phyloP scores from a whole-genome alignment of 345 rosid genomes.

The Citrus australasica region DNA sequence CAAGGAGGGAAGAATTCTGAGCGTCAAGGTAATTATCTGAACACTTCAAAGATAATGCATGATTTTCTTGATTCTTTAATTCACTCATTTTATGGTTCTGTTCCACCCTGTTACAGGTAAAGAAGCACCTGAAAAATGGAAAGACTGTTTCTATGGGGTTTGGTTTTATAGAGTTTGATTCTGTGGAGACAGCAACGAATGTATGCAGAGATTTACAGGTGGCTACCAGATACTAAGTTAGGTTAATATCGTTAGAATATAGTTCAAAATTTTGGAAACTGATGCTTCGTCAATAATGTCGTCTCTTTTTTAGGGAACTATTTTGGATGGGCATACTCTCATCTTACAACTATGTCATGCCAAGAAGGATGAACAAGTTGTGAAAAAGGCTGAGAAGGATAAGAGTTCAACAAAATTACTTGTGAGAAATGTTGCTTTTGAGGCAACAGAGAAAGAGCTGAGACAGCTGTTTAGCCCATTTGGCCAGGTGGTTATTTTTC shows the following conservation, averaged over 20 bases:
- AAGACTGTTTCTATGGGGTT: conserved; percentile 83
- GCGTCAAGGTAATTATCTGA: conserved; percentile 63
- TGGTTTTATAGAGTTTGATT: conserved; percentile 90
- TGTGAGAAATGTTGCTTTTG: conserved; percentile 88
- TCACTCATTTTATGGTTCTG: conserved; percentile 11
- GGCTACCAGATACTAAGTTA: conserved; percentile 10
- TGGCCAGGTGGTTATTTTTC: conserved; percentile 64
- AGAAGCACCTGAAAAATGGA: conserved; percentile 76
- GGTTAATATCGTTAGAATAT: neutral
- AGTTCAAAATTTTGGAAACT: neutral
- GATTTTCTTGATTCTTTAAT: conserved; percentile 12
- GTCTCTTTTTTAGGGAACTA: conserved; percentile 57
- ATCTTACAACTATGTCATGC: conserved; percentile 73
- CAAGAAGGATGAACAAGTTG: conserved; percentile 57
- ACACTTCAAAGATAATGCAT: neutral
- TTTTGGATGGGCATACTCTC: conserved; percentile 93
- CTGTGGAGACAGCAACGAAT: conserved; percentile 68
- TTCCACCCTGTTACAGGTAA: conserved; percentile 49
- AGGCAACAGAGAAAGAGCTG: conserved; percentile 89
- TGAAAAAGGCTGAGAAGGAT: conserved; percentile 55
- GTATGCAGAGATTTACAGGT: conserved; percentile 77
- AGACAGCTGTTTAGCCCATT: conserved; percentile 88
- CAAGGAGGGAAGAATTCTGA: conserved; percentile 67
- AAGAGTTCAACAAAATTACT: conserved; percentile 73
- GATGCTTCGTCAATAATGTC: neutral